Base-by-base conservation (phyloP, 2,329 filamentous ascomycete species). In the Emergomyces orientalis region DNA sequence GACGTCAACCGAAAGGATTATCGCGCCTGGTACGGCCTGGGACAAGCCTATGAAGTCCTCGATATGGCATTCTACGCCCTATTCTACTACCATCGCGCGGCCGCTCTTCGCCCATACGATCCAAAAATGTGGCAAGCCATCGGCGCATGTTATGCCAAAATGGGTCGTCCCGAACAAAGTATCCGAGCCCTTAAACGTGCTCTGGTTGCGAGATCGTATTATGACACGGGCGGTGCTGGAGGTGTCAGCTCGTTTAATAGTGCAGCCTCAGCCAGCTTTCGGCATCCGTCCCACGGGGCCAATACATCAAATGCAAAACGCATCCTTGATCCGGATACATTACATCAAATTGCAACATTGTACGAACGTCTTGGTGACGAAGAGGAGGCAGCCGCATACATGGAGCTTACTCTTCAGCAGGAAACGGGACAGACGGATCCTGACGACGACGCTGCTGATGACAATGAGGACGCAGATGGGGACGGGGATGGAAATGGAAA, bases 51-150 rank as follows among this genome's bases (percentile, higher is more conserved):
- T 71, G 94, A 99, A 75, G 89, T 99, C 68, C 84, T 99, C 9
- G 94, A 99, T 76, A 97, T 97, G 91, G 90, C 96, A 72, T 91
- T 92, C 52, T 99, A 99, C 74, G 92, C 93, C 0, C 79, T 99
- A 0, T 97, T 94, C 84, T 99, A 99, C 77, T 97, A 96, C 79
- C 95, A 97, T 72, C 91, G 94, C 63, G 94, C 94, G 0, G 93
- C 93, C 0, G 90, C 91, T 0, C 80, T 99, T 1, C 86, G 92
- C n/a, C 91, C 93, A 0, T 97, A 93, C 82, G 94, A 99, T 69
- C 90, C 92, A 0, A 97, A 97, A 76, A 96, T 99, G 90, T 99
- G 94, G 94, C 89, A 94, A 79, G 94, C 94, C 0, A 91, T 99
- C 5, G 94, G 90, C 11, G 89, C 89, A 41, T 97, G 93, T 73